These are phyloP conservation scores for Wickerhamiella slavikovae DNA, from an alignment of 805 yeast genomes.

Conservation along the genomic window DNA sequence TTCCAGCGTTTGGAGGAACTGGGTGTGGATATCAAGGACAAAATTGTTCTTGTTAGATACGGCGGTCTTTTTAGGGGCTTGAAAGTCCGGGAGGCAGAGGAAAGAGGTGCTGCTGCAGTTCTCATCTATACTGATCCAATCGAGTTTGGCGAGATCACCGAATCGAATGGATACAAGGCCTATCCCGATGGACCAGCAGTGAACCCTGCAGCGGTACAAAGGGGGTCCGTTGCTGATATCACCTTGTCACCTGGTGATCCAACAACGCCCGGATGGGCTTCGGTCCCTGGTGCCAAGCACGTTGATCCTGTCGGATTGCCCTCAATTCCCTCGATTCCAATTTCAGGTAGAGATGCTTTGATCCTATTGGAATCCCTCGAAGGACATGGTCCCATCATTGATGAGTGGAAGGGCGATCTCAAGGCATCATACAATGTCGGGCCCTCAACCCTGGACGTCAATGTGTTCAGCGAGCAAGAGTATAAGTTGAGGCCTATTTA, in stretches of 20 bases:
- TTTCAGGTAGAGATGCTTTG: conserved; percentile 38
- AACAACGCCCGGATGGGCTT: conserved; percentile 49
- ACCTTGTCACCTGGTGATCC: conserved; percentile 57
- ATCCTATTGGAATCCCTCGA: conserved; percentile 40
- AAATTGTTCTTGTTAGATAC: conserved; percentile 46
- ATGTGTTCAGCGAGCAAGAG: conserved; percentile 39
- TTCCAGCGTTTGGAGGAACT: conserved; percentile 26
- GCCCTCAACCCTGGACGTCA: conserved; percentile 26
- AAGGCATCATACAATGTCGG: conserved; percentile 32
- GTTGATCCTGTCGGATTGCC: conserved; percentile 37
- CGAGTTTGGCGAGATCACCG: conserved; percentile 29
- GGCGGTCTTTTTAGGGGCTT: conserved; percentile 51
- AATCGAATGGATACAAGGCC: conserved; percentile 35
- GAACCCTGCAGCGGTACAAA: conserved; percentile 53
- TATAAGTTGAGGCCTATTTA: conserved; percentile 39
- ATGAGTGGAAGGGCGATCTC: conserved; percentile 27
- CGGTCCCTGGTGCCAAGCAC: conserved; percentile 25
- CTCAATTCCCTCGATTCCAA: conserved; percentile 48
- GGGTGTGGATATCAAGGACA: conserved; percentile 32
- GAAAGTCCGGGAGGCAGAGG: conserved; percentile 59
- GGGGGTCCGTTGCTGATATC: conserved; percentile 53
- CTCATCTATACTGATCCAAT: conserved; percentile 50
- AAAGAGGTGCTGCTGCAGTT: conserved; percentile 46
- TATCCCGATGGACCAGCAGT: conserved; percentile 66
- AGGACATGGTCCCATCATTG: conserved; percentile 29